Evolutionary conservation across 371 early-diverging fungal genomes (phyloP).

Genomic region (Lichtheimia ramosa): DNA sequence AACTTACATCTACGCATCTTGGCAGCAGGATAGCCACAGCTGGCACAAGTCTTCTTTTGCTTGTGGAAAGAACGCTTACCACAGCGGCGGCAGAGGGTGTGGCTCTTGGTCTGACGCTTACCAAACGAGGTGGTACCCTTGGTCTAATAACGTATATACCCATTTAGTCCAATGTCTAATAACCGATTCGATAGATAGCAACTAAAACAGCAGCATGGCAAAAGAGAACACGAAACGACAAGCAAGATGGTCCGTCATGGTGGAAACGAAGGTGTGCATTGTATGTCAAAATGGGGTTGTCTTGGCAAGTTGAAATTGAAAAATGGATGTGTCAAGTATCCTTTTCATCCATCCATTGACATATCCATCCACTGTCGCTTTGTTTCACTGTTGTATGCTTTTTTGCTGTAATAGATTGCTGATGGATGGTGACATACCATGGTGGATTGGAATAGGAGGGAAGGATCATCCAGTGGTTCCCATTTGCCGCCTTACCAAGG

Average conservation of each 20-base stretch:
- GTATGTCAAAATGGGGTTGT: background rate
- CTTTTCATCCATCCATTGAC: constrained; percentile 14
- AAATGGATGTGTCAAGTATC: background rate
- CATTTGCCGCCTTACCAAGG: background rate
- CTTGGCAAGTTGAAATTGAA: too few species aligned
- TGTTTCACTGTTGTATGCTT: background rate
- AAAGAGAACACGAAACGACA: background rate
- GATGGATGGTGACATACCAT: background rate
- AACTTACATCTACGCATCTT: constrained; percentile 94
- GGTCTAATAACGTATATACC: constrained; percentile 57
- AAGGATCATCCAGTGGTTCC: constrained; percentile 1
- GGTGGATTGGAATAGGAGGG: background rate
- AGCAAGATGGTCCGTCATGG: background rate
- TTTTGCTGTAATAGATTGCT: background rate
- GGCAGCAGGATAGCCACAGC: constrained; percentile 99
- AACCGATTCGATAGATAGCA: background rate
- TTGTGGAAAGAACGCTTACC: constrained; percentile 98
- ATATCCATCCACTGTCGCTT: constrained; percentile 5
- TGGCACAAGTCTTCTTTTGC: constrained; percentile 99
- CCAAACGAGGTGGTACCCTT: constrained; percentile 99
- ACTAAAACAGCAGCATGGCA: background rate
- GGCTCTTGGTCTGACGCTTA: constrained; percentile 99
- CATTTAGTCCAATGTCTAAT: background rate
- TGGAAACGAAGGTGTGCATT: background rate
- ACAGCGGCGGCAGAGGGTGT: constrained; percentile 98